Conservation (phyloP, 768 basidiomycete species). For the Mycena sanguinolenta region DNA sequence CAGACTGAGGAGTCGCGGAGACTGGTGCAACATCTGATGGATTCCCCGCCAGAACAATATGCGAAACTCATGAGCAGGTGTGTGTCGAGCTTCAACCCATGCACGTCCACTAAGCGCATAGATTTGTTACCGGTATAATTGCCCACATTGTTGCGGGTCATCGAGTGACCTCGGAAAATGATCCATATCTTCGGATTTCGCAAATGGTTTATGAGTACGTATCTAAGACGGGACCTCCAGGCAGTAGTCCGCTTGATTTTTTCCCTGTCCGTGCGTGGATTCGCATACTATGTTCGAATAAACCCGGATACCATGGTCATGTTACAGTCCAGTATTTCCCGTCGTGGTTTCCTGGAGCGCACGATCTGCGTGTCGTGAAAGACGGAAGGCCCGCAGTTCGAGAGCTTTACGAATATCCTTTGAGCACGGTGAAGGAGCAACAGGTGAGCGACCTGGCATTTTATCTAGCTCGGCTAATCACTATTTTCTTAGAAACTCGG, state of each 20-base stretch:
- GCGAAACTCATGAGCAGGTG: constrained; percentile 1
- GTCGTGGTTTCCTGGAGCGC: too few relatives aligned
- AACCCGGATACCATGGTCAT: neutral
- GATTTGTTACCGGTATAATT: too few relatives aligned
- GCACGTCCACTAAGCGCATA: neutral
- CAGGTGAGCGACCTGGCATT: constrained; percentile 38
- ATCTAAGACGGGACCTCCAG: too few relatives aligned
- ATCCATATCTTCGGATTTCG: too few relatives aligned
- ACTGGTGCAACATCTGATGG: constrained; percentile 33
- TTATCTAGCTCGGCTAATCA: too few relatives aligned
- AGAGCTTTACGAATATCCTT: constrained; percentile 14
- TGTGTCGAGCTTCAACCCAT: neutral
- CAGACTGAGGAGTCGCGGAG: too few relatives aligned
- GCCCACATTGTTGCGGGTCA: too few relatives aligned
- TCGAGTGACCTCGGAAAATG: too few relatives aligned
- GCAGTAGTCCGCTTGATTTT: too few relatives aligned
- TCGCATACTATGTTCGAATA: neutral
- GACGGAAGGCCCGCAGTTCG: neutral
- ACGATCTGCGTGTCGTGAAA: constrained; percentile 30
- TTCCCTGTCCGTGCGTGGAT: too few relatives aligned
- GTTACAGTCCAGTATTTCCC: constrained; percentile 47
- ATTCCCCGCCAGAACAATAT: constrained; percentile 4
- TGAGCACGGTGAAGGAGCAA: constrained; percentile 18
- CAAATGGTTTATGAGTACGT: too few relatives aligned
- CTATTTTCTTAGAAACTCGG: too few relatives aligned